A percentile compares a stretch with the other conserved stretches of the same genome.
Conservation (phyloP, 2,329 filamentous ascomycete genomes). For the Colletotrichum euphorbiae region DNA sequence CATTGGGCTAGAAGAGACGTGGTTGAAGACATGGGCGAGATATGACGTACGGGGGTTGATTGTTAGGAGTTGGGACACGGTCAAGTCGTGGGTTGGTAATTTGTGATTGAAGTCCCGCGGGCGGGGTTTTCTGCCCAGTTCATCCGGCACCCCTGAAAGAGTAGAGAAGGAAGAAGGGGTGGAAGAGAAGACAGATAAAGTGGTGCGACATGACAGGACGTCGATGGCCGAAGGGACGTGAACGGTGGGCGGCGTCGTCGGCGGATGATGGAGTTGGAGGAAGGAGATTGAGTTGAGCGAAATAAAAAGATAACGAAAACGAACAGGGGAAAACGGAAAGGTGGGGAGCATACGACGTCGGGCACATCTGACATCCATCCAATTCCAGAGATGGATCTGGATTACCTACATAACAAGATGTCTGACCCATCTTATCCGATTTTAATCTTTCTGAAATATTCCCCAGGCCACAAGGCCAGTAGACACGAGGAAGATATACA, state of each 20-base stretch:
- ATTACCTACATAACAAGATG: conserved; percentile 26
- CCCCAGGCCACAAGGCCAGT: conserved; percentile 18
- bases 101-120: conserved; percentile 6
- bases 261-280: conserved; percentile 16
- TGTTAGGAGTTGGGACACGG: not conserved
- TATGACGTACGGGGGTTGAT: conserved; percentile 33
- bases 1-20: conserved; percentile 7
- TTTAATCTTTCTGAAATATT: conserved; percentile 14
- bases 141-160: conserved; percentile 9
- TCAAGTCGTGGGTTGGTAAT: not conserved
- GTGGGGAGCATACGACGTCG: conserved; percentile 9
- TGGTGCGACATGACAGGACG: conserved; percentile 12
- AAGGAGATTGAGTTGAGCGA: not conserved
- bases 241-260: conserved; percentile 11
- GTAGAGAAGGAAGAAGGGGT: not conserved
- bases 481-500: not conserved
- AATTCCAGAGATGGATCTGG: conserved; percentile 25
- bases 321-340: conserved; percentile 12
- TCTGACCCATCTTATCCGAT: conserved; percentile 7
- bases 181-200: not conserved
- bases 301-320: not conserved
- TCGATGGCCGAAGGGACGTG: not conserved
- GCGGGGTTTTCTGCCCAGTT: conserved; percentile 30
- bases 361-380: conserved; percentile 5
- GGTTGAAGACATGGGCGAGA: conserved; percentile 27